Base-by-base conservation (phyloP, 106 monocot species). In the Gastrodia elata region DNA sequence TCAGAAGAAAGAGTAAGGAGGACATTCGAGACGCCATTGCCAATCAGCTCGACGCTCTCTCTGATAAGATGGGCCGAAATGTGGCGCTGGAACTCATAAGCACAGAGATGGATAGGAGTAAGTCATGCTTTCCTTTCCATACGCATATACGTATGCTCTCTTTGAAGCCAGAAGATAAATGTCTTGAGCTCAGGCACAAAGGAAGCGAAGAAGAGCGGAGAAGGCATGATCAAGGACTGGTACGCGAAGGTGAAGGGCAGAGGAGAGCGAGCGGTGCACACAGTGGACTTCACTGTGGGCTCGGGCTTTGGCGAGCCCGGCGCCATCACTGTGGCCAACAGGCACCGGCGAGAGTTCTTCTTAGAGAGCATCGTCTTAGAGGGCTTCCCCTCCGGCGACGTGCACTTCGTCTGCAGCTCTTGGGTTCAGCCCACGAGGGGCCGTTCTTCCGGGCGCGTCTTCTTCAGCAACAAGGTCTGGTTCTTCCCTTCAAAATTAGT, bases 81-180 rank as follows among this genome's bases (percentile, higher is more conserved):
- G 84, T 95, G 20, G 83, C 75, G 25, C 43, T 95, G 77, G 85
- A 95, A 81, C 89, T 95, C 78, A 72, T 95, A 65, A 91, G 94
- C 79, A 91, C 83, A 3, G 80, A 89, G 56, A 65, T 86, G 75
- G 75, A 87, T 76, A 82, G 83, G 13, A 77, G 95, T 94, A 52
- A 79, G 77, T 58, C 18, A 55, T 55, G 55, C 6, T 58, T 58
- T 26, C 0, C 57, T 58, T 58, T 33, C 9, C 38, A 16, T 75
- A 14, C 11, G 18, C 38, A 9, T 2, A 2, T 73, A 28, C 22
- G 32, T 6, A 2, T 61, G 20, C 8, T 48, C 58, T 24, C 35
- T 59, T 33, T 67, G 0, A 9, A 57, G 8, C 57, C 20, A 36
- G 24, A 46, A 41, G 22, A 5, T 6, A 24, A 37, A 26, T 27